Evolutionary conservation across 2,329 filamentous ascomycete genomes (phyloP).

Genomic region (Ophiocordyceps sinensis): DNA sequence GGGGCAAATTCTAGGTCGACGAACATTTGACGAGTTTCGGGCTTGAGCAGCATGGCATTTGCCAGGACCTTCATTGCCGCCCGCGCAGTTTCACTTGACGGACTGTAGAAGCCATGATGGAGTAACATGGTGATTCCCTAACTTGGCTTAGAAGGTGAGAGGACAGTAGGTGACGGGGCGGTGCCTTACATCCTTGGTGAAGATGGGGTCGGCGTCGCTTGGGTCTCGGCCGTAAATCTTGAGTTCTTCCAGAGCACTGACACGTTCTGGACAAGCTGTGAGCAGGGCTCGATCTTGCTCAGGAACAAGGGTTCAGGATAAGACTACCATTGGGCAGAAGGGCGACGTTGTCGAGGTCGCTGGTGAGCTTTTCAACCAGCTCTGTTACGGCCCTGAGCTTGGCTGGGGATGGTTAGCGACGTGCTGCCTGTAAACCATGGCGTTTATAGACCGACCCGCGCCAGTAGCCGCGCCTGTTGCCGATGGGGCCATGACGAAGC

Average conservation of each 20-base stretch:
- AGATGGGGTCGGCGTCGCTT: slow-evolving; percentile 64
- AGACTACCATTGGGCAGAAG: slow-evolving; percentile 44
- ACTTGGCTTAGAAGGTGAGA: no score
- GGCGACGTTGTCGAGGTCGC: slow-evolving; percentile 45
- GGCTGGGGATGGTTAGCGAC: slow-evolving; percentile 22
- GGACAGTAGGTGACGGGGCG: neutral
- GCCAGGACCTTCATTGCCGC: slow-evolving; percentile 69
- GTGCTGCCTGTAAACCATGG: neutral
- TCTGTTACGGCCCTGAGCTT: slow-evolving; percentile 55
- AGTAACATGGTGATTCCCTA: slow-evolving; percentile 64
- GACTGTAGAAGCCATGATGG: slow-evolving; percentile 57
- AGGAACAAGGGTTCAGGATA: neutral
- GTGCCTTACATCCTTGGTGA: slow-evolving; percentile 56
- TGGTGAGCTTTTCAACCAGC: slow-evolving; percentile 45
- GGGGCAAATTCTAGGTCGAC: slow-evolving; percentile 34
- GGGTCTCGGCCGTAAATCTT: slow-evolving; percentile 55
- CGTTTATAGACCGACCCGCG: slow-evolving; percentile 20
- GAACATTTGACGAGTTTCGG: slow-evolving; percentile 27
- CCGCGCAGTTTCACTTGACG: slow-evolving; percentile 47
- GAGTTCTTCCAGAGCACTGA: slow-evolving; percentile 48
- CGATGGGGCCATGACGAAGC: slow-evolving; percentile 8
- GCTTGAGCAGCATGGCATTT: slow-evolving; percentile 52
- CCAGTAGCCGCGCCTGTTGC: slow-evolving; percentile 21
- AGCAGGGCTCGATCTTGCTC: neutral
- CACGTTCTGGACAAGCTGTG: slow-evolving; percentile 37